Conservation (phyloP, 768 basidiomycete genomes). For the Mycena rebaudengoi region DNA sequence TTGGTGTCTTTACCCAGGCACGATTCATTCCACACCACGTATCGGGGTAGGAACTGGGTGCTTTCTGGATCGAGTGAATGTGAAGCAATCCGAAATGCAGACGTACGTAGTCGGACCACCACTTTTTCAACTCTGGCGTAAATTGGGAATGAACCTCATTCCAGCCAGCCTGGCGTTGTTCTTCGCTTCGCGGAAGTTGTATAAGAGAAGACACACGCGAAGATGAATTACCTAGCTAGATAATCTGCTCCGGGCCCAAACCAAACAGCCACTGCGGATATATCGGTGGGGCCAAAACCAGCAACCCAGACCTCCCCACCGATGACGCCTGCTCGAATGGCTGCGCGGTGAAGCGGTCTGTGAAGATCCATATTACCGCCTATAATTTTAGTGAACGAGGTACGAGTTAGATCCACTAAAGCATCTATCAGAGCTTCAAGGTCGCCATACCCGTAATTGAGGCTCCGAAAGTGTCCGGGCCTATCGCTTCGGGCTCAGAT, state of each 20-base stretch:
- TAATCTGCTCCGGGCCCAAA: constrained; percentile 17
- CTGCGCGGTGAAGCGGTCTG: constrained; percentile 2
- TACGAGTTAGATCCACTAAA: too few relatives aligned
- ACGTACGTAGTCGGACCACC: constrained; percentile 24
- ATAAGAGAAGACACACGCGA: neutral
- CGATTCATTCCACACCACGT: neutral
- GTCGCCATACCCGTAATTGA: too few relatives aligned
- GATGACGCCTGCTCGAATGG: constrained; percentile 4
- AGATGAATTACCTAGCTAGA: constrained; percentile 14
- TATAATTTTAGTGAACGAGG: too few relatives aligned
- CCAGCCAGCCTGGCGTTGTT: constrained; percentile 25
- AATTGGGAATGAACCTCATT: constrained; percentile 1
- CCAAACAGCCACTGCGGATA: constrained; percentile 25
- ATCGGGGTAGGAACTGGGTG: constrained; percentile 7
- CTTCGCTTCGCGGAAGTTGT: neutral
- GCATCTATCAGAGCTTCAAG: too few relatives aligned
- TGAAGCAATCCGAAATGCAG: neutral
- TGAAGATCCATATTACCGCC: constrained; percentile 26
- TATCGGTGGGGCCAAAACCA: constrained; percentile 10
- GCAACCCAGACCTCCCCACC: constrained; percentile 27
- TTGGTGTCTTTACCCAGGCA: constrained; percentile 15
- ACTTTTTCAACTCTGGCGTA: constrained; percentile 13
- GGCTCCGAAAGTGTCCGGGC: constrained; percentile 40
- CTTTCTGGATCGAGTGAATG: neutral
- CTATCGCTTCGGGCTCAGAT: constrained; percentile 1